phyloP scores from a whole-genome alignment of 768 basidiomycete species.

The Multifurca ochricompacta region DNA sequence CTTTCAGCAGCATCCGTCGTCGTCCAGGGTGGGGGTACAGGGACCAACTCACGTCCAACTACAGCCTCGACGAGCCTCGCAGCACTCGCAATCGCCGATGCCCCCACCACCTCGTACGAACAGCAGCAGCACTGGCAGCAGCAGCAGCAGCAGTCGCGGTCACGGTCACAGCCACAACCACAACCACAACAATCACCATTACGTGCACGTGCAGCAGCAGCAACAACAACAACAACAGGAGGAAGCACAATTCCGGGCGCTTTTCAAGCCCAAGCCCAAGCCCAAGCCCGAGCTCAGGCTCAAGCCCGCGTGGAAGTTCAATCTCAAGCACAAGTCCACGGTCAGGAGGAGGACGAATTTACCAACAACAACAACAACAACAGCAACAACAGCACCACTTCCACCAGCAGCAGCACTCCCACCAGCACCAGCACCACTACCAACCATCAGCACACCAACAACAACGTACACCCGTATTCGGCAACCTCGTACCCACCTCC shows the following conservation, averaged over 20 bases:
- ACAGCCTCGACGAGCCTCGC: conserved; percentile 31
- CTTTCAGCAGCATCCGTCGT: no score
- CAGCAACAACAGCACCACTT: neutral
- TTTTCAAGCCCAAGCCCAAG: conserved; percentile 23
- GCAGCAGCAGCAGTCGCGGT: conserved; percentile 27
- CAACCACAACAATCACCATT: conserved; percentile 30
- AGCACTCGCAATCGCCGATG: conserved; percentile 32
- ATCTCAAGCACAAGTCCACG: conserved; percentile 17
- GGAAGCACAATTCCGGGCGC: conserved; percentile 24
- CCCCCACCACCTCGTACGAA: conserved; percentile 34
- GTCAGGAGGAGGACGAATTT: conserved; percentile 5
- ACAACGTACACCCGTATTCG: conserved; percentile 17
- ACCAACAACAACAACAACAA: conserved; percentile 2
- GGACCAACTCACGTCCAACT: conserved; percentile 24
- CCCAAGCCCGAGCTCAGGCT: conserved; percentile 14
- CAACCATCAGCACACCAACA: conserved; percentile 6
- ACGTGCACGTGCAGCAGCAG: conserved; percentile 36
- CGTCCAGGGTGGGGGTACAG: conserved; percentile 27
- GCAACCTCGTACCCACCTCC: conserved; percentile 13
- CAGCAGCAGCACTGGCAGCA: conserved; percentile 29
- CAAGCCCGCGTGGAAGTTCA: conserved; percentile 19
- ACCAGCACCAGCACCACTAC: conserved; percentile 1
- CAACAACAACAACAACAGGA: conserved; percentile 30
- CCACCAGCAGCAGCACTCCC: neutral
- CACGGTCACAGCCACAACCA: no score